These are phyloP conservation scores for Venturia pyrina DNA, from an alignment of 2,329 filamentous ascomycete species.

Conservation along the genomic window DNA sequence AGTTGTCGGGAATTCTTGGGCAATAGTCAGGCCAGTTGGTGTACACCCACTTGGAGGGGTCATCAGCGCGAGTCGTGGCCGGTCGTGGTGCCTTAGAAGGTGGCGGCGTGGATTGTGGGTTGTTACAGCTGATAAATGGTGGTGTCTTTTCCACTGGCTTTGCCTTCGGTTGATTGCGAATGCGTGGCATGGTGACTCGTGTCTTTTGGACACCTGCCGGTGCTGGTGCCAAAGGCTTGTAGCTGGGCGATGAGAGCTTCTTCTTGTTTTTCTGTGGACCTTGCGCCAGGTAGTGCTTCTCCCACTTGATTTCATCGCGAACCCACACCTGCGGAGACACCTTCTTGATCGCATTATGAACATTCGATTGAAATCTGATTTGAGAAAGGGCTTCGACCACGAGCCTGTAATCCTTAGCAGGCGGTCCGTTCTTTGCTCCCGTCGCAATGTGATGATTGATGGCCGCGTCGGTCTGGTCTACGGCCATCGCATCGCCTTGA, in stretches of 20 bases:
- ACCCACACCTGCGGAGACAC: not conserved
- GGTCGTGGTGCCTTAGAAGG: constrained; percentile 22
- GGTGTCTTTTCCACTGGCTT: not conserved
- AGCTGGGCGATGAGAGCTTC: not conserved
- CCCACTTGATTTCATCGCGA: not conserved
- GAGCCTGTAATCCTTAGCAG: constrained; percentile 9
- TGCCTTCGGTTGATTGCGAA: not conserved
- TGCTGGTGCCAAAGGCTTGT: constrained; percentile 6
- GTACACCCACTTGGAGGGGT: constrained; percentile 48
- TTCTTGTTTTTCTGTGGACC: constrained; percentile 1
- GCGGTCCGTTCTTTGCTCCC: not conserved
- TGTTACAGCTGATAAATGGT: not conserved
- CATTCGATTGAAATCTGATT: constrained; percentile 4
- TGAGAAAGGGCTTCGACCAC: not conserved
- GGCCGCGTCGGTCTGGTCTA: not conserved
- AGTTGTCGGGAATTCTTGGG: constrained; percentile 51
- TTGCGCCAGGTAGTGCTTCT: not conserved
- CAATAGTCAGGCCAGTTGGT: constrained; percentile 60
- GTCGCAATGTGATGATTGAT: constrained; percentile 11
- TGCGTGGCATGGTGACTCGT: not conserved
- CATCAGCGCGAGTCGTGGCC: constrained; percentile 66
- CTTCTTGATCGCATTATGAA: not conserved
- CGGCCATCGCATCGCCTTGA: not conserved
- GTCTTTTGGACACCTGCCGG: constrained; percentile 5
- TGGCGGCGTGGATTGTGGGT: constrained; percentile 11